Base-by-base conservation (phyloP, 257 asterid genomes). In the Gynochthodes officinalis region DNA sequence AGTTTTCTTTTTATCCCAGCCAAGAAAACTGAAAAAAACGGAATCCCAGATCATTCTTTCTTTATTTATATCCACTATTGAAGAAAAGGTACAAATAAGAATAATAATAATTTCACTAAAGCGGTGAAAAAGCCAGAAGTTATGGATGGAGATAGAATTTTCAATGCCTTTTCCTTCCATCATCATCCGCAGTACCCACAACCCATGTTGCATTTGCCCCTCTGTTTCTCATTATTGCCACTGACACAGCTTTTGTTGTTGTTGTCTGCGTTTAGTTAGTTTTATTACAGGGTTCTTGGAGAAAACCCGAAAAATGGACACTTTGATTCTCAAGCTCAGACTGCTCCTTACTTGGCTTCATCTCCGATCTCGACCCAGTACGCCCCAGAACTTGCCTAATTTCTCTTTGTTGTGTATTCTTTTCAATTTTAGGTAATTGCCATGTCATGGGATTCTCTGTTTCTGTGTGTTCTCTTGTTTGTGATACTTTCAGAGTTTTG, bases 291-390 rank as follows among this genome's bases (percentile, higher is more conserved):
- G 52, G 62, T 33, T 39, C n/a, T 30, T 40, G 32, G 28, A 14
- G 74, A 40, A 43, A 18, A 7, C 52, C 30, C 30, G 23, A 65
- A 5, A 65, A 52, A 88, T 84, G 88, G 89, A 73, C 60, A 43
- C 81, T 68, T 49, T 75, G 77, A 71, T 83, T 73, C 78, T 77
- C 79, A 86, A 84, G 77, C 70, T 84, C 78, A 87, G 78, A 83
- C 80, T 86, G 69, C 73, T 87, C 32, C 85, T 86, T 75, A 77
- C 88, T 60, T 82, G 83, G 84, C 72, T 89, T 53, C 91, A 84
- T 82, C 78, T 83, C 84, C 89, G 91, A 83, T 86, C 91, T 81
- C 85, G 73, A 52, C 84, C 81, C 68, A 84, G 98, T 90, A 78
- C 71, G 74, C n/a, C 81, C 11, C 4, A 40, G 4, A 4, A 30